phyloP scores from a whole-genome alignment of 768 basidiomycete genomes.

The Tricholoma sp. region DNA sequence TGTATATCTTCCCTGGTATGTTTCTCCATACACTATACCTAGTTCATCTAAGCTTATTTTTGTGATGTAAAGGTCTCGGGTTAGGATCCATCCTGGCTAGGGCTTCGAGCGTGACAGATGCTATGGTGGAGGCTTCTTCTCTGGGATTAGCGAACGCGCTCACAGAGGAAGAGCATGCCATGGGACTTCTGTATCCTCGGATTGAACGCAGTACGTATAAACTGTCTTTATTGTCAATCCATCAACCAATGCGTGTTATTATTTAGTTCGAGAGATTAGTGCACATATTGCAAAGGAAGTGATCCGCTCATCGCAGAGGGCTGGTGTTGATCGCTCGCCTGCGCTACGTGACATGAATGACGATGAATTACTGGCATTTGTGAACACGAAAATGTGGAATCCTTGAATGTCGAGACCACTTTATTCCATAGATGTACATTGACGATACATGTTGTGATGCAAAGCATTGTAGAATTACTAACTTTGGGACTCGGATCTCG shows the following conservation, averaged over 20 bases:
- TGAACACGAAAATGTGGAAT: constrained; percentile 70
- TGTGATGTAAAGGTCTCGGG: constrained; percentile 52
- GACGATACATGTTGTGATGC: not conserved
- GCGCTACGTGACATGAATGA: constrained; percentile 57
- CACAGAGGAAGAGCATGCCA: constrained; percentile 58
- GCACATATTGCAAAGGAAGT: constrained; percentile 68
- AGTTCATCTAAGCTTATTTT: not conserved
- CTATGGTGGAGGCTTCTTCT: constrained; percentile 87
- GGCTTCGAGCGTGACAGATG: constrained; percentile 68
- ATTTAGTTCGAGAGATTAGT: constrained; percentile 74
- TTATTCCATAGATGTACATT: not conserved
- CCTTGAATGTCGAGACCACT: constrained; percentile 28
- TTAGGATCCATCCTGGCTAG: constrained; percentile 71
- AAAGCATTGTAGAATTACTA: not conserved
- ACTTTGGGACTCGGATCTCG: too few species aligned
- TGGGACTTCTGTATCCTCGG: constrained; percentile 76
- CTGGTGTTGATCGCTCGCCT: constrained; percentile 49
- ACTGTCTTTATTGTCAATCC: not conserved
- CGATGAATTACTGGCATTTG: constrained; percentile 44
- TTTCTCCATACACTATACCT: not conserved
- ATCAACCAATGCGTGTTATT: not conserved
- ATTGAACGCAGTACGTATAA: constrained; percentile 57
- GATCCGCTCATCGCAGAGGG: constrained; percentile 75
- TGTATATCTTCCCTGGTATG: constrained; percentile 77
- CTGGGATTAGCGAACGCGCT: constrained; percentile 75